Percentiles rank a stretch among this genome's conserved stretches.
Conservation (phyloP, 306 rosid genomes). For the Oemleria cerasiformis region DNA sequence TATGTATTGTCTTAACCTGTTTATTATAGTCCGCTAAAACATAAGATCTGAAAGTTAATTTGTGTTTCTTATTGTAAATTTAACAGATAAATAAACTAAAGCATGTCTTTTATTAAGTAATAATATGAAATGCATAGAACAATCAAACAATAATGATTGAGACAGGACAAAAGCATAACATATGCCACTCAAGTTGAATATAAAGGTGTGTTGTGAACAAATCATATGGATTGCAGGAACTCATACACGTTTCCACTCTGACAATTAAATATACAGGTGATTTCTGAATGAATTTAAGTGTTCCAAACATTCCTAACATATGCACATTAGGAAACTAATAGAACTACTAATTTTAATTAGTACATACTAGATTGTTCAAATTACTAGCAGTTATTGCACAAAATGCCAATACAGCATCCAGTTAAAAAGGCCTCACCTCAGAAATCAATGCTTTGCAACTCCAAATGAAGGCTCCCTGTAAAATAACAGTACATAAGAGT, state of each 20-base stretch:
- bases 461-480: conserved; percentile 97
- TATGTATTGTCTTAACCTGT: neutral
- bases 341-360: neutral
- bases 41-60: neutral
- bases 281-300: neutral
- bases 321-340: neutral
- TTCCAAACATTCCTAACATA: neutral
- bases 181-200: too few species aligned
- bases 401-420: neutral
- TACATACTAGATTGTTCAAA: neutral
- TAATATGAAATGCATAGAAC: neutral
- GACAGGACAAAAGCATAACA: neutral
- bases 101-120: neutral
- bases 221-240: neutral
- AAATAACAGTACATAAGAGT: conserved; percentile 1
- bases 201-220: too few species aligned
- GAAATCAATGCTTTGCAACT: conserved; percentile 81
- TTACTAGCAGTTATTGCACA: conserved; percentile 1
- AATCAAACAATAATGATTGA: too few species aligned
- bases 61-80: neutral
- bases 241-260: neutral
- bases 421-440: conserved; percentile 57
- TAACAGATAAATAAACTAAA: neutral
- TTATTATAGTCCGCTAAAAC: neutral
- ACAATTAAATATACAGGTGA: neutral